phyloP scores from a whole-genome alignment of 2,329 filamentous ascomycete species.

The Nigrospora oryzae region DNA sequence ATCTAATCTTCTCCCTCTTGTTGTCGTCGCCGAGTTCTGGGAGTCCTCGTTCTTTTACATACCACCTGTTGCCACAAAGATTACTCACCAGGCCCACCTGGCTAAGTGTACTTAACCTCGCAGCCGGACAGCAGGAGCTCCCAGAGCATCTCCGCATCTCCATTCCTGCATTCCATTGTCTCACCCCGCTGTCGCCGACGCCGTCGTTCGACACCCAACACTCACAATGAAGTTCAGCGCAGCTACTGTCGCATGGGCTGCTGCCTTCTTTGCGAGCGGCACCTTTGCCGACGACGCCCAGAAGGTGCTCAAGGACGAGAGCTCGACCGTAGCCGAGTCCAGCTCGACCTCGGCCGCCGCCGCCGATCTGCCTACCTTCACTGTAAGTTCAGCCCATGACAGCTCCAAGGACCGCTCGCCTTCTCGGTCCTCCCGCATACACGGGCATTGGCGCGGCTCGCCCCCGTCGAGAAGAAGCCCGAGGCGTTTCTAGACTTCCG shows the following conservation, averaged over 20 bases:
- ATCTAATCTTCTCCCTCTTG: no score
- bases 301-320: slow-evolving; percentile 40
- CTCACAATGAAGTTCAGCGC: slow-evolving; percentile 76
- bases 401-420: not conserved
- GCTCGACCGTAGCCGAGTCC: slow-evolving; percentile 32
- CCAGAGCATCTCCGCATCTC: slow-evolving; percentile 1
- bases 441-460: no score
- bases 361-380: slow-evolving; percentile 72
- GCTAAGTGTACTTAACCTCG: not conserved
- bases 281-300: slow-evolving; percentile 62
- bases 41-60: no score
- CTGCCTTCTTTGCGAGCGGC: slow-evolving; percentile 62
- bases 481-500: no score
- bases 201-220: slow-evolving; percentile 5
- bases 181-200: slow-evolving; percentile 2
- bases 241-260: slow-evolving; percentile 67
- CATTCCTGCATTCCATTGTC: slow-evolving; percentile 3
- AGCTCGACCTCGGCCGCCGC: slow-evolving; percentile 44
- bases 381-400: slow-evolving; percentile 48
- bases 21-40: no score
- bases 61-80: no score
- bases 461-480: no score
- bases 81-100: no score
- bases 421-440: no score
- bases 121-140: not conserved